Evolutionary conservation across 441 rosid species (phyloP).

Genomic region (Euphorbia celastroides): DNA sequence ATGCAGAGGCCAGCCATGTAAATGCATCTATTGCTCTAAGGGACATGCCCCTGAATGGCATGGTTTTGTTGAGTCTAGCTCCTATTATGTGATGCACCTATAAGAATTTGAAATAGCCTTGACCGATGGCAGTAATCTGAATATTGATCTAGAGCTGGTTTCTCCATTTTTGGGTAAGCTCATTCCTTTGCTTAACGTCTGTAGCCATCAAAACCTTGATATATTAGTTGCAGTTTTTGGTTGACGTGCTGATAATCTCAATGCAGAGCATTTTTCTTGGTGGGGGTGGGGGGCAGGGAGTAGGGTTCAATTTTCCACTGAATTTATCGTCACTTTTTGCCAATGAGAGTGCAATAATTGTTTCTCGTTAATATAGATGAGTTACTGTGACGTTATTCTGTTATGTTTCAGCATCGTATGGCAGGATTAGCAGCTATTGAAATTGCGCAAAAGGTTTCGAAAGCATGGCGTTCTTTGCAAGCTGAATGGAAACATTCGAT

Average conservation of each 20-base stretch:
- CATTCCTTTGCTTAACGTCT: background rate
- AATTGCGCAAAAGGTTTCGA: slow-evolving; percentile 90
- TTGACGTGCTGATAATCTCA: background rate
- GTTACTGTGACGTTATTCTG: slow-evolving; percentile 23
- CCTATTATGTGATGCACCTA: background rate
- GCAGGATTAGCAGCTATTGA: slow-evolving; percentile 97
- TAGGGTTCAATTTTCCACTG: background rate
- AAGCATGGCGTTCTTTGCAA: slow-evolving; percentile 85
- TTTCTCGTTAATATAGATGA: slow-evolving; percentile 13
- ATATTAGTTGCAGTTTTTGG: background rate
- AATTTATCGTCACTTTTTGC: background rate
- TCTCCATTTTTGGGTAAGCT: background rate
- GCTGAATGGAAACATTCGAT: slow-evolving; percentile 67
- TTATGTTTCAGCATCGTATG: slow-evolving; percentile 84
- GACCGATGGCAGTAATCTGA: background rate
- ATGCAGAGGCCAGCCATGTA: background rate
- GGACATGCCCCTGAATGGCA: background rate
- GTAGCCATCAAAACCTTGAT: background rate
- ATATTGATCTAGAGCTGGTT: background rate
- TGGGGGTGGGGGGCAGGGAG: background rate
- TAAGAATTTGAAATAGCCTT: background rate
- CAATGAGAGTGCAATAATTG: background rate
- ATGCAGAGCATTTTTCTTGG: background rate
- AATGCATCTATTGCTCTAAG: background rate
- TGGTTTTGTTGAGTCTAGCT: background rate